Base-by-base conservation (phyloP, 2,329 filamentous ascomycete genomes). In the Apiospora koreana region DNA sequence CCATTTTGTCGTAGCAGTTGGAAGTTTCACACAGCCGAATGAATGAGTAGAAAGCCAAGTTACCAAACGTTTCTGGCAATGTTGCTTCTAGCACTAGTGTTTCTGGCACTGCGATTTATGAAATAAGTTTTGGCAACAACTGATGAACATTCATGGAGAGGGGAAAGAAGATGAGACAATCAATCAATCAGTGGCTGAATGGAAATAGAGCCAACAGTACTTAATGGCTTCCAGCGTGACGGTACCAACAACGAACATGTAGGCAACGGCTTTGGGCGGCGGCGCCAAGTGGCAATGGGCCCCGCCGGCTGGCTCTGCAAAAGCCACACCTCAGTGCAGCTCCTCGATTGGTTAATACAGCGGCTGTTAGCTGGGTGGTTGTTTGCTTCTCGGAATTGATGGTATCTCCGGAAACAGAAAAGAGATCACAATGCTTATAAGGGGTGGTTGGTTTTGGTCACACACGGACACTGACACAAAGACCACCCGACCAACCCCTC, bases 1-100 rank as follows among this genome's bases (percentile, higher is more conserved):
- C 70, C 6, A 81, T 75, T 5, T 28, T 58, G 2, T 8, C 28
- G 3, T 35, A 12, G 14, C 14, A 54, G 8, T 18, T 48, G n/a
- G 46, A 12, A 16, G 14, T 43, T 12, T 43, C 12, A 21, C 18
- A 46, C 3, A n/a, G 18, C 18, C 5, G 5, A 46, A n/a, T 18
- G 41, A 16, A 18, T 43, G 41, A 5, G 41, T 12, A 16, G 16
- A 16, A 16, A 16, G 41, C 41, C 10, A 43, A 16, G 18, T 46
- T 46, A 46, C 21, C 18, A n/a, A n/a, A 46, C 18, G 5, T n/a
- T 46, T n/a, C 3, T 35, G 35, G 35, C 4, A 35, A 3, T 35
- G 35, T n/a, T n/a, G n/a, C n/a, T n/a, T n/a, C n/a, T n/a, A n/a
- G n/a, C n/a, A n/a, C n/a, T n/a, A n/a, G n/a, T n/a, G 5, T n/a